Conservation (phyloP, 1,284 basidiomycete species). For the Neonothopanus nambi region DNA sequence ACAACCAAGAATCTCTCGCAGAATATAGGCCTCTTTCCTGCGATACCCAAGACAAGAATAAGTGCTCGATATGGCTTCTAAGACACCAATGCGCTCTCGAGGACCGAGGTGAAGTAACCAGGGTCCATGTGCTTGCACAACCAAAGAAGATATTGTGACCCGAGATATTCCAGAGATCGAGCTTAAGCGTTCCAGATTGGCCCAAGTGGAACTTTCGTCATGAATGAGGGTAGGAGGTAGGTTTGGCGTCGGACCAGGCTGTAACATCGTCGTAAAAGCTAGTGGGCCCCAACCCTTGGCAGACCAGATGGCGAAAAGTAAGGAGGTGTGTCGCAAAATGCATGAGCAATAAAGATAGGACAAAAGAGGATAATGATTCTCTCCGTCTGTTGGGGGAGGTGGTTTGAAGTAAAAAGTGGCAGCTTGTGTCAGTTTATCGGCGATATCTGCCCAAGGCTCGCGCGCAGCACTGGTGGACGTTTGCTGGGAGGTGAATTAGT, state of each 20-base stretch:
- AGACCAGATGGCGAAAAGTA: slow-evolving; percentile 80
- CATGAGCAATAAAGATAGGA: slow-evolving; percentile 66
- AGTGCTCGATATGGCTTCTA: slow-evolving; percentile 71
- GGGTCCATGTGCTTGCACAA: slow-evolving; percentile 77
- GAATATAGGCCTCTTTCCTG: slow-evolving; percentile 82
- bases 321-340: slow-evolving; percentile 65
- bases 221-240: slow-evolving; percentile 52
- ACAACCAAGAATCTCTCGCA: slow-evolving; percentile 82
- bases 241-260: slow-evolving; percentile 57
- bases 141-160: slow-evolving; percentile 59
- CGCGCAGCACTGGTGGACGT: slow-evolving; percentile 45
- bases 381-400: slow-evolving; percentile 50
- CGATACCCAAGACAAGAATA: slow-evolving; percentile 79
- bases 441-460: slow-evolving; percentile 70
- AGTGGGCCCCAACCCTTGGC: slow-evolving; percentile 85
- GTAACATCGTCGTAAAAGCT: slow-evolving; percentile 75
- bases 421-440: slow-evolving; percentile 70
- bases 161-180: slow-evolving; percentile 69
- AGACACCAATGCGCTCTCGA: slow-evolving; percentile 69
- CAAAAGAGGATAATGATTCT: slow-evolving; percentile 59
- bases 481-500: slow-evolving; percentile 36
- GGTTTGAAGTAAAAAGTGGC: slow-evolving; percentile 61
- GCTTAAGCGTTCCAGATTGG: slow-evolving; percentile 61
- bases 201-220: slow-evolving; percentile 42
- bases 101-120: slow-evolving; percentile 82